A percentile compares a stretch with the other conserved stretches of the same genome.
These are phyloP conservation scores for Arachis monticola DNA, from an alignment of 331 rosid species.

Conservation along the genomic window DNA sequence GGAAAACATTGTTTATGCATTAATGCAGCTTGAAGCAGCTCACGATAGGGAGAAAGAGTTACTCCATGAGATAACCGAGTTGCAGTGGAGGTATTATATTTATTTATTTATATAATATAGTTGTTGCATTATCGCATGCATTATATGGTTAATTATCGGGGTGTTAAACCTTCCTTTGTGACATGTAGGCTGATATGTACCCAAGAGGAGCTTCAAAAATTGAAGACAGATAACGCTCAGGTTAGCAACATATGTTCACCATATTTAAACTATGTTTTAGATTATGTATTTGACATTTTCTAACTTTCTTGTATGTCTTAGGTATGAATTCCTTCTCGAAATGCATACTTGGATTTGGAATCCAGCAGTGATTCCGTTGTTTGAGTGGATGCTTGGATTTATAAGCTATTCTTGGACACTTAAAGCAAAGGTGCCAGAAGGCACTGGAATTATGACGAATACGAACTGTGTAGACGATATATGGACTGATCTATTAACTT, in stretches of 20 bases:
- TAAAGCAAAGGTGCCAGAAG: constrained; percentile 18
- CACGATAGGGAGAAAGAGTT: constrained; percentile 75
- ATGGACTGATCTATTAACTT: constrained; percentile 6
- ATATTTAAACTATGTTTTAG: constrained; percentile 9
- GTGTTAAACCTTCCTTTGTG: constrained; percentile 33
- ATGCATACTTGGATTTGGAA: constrained; percentile 36
- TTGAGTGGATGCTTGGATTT: constrained; percentile 40
- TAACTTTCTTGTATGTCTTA: constrained; percentile 45
- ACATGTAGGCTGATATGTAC: constrained; percentile 58
- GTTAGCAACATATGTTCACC: constrained; percentile 38
- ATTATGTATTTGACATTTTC: constrained; percentile 31
- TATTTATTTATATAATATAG: not conserved
- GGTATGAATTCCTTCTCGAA: constrained; percentile 50
- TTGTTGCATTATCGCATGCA: not conserved
- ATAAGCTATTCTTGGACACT: not conserved
- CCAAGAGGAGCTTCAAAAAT: constrained; percentile 68
- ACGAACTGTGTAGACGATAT: constrained; percentile 5
- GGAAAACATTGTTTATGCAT: constrained; percentile 27
- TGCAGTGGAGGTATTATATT: constrained; percentile 69
- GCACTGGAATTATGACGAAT: constrained; percentile 22
- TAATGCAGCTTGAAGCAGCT: constrained; percentile 75
- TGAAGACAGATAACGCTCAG: constrained; percentile 57
- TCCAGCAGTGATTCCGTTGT: constrained; percentile 36
- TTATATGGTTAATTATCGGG: constrained; percentile 13
- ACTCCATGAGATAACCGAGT: constrained; percentile 65